Conservation (phyloP, 148 eudicot genomes). For the Chenopodium berlandieri region DNA sequence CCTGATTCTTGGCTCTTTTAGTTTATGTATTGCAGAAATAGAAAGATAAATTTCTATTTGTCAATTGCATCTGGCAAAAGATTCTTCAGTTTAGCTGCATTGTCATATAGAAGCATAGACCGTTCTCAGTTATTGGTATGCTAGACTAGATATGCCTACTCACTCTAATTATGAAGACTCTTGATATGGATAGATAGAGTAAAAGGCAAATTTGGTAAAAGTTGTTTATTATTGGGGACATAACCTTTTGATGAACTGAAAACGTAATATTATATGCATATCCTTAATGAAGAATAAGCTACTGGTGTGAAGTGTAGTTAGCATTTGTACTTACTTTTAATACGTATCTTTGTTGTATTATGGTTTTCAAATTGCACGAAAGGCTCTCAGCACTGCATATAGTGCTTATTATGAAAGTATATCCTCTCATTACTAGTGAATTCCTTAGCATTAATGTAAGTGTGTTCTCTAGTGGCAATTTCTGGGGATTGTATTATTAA, state of each 20-base stretch:
- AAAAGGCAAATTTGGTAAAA: too few species aligned
- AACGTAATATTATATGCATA: not conserved
- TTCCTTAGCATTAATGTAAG: not conserved
- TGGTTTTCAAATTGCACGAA: not conserved
- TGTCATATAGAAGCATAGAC: not conserved
- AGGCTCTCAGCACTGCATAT: not conserved
- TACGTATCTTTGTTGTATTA: not conserved
- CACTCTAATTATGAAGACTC: not conserved
- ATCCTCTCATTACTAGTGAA: not conserved
- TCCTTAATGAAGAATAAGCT: not conserved
- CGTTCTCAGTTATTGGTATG: not conserved
- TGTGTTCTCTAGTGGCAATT: constrained; percentile 1
- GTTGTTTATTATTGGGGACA: not conserved
- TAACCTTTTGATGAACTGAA: not conserved
- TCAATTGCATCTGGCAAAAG: not conserved
- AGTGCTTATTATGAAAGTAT: not conserved
- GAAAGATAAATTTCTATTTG: not conserved
- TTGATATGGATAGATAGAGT: too few species aligned
- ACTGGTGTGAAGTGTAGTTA: not conserved
- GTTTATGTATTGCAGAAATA: not conserved
- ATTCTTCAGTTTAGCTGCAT: not conserved
- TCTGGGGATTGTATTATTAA: not conserved
- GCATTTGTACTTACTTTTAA: not conserved
- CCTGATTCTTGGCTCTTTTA: not conserved
- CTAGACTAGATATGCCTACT: not conserved